phyloP scores from a whole-genome alignment of 768 basidiomycete species.

The Neoboletus magnificus region DNA sequence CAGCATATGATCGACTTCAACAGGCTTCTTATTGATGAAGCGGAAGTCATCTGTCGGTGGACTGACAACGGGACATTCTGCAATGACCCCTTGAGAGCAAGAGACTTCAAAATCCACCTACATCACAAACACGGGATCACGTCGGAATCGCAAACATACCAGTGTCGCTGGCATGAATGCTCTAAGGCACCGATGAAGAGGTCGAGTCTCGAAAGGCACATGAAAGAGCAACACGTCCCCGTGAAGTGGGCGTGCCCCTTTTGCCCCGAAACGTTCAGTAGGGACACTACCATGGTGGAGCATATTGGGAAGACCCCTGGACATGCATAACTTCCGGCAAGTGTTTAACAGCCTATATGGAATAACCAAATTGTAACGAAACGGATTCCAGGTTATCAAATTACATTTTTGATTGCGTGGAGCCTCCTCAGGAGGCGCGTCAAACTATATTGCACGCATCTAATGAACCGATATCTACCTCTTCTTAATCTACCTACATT shows the following conservation, averaged over 20 bases:
- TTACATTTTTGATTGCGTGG: not conserved
- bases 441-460: not conserved
- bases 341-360: not conserved
- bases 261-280: slow-evolving; percentile 1
- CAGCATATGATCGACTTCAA: slow-evolving; percentile 5
- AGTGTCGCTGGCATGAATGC: slow-evolving; percentile 13
- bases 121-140: not conserved
- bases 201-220: slow-evolving; percentile 9
- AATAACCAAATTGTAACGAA: not conserved
- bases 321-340: not conserved
- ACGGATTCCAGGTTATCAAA: not conserved
- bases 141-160: not conserved
- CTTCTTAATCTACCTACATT: not conserved
- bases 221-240: slow-evolving; percentile 9
- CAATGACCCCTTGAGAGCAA: not conserved
- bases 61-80: not conserved
- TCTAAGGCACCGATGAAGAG: not conserved
- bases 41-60: slow-evolving; percentile 4
- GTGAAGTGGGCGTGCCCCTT: slow-evolving; percentile 8
- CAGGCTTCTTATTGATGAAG: not conserved
- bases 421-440: not conserved
- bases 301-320: not conserved
- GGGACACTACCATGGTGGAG: not conserved
- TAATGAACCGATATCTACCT: not conserved
- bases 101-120: slow-evolving; percentile 7